These are phyloP conservation scores for Diaporthe nobilis DNA, from an alignment of 2,329 filamentous ascomycete genomes.

Conservation along the genomic window DNA sequence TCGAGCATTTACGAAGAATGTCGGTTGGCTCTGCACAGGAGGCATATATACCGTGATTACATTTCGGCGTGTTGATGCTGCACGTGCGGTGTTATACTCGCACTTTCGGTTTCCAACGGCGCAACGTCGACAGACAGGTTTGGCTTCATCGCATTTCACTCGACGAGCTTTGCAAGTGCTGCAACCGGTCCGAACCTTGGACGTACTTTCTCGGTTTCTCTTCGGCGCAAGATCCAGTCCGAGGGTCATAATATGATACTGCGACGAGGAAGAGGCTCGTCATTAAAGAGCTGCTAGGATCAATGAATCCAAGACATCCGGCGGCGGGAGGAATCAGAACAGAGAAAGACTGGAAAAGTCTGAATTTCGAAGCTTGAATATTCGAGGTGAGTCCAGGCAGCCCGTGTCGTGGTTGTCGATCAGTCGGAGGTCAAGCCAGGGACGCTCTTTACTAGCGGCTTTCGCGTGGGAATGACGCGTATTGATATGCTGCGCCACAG, in stretches of 20 bases:
- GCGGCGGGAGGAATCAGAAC: too few relatives aligned
- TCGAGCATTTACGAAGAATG: not conserved
- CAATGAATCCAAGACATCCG: not conserved
- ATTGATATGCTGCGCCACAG: not conserved
- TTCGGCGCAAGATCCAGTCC: not conserved
- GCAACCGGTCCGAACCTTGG: conserved; percentile 19
- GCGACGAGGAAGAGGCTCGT: not conserved
- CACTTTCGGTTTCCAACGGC: not conserved
- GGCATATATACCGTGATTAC: not conserved
- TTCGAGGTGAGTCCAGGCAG: not conserved
- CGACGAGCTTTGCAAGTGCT: conserved; percentile 21
- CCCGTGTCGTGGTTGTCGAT: not conserved
- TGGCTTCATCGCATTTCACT: conserved; percentile 29
- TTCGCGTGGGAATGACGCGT: not conserved
- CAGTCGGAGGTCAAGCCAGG: not conserved
- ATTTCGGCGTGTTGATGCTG: not conserved
- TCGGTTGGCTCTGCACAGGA: not conserved
- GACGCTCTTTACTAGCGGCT: not conserved
- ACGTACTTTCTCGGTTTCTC: conserved; percentile 24
- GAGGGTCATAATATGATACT: not conserved
- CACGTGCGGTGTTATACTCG: not conserved
- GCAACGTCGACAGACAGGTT: conserved; percentile 16
- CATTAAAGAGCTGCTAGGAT: not conserved
- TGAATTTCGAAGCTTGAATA: not conserved
- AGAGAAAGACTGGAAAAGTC: not conserved